Percentiles rank a stretch among this genome's conserved stretches.
phyloP scores from a whole-genome alignment of 75 land plant species.

The Adiantum capillusveneris region DNA sequence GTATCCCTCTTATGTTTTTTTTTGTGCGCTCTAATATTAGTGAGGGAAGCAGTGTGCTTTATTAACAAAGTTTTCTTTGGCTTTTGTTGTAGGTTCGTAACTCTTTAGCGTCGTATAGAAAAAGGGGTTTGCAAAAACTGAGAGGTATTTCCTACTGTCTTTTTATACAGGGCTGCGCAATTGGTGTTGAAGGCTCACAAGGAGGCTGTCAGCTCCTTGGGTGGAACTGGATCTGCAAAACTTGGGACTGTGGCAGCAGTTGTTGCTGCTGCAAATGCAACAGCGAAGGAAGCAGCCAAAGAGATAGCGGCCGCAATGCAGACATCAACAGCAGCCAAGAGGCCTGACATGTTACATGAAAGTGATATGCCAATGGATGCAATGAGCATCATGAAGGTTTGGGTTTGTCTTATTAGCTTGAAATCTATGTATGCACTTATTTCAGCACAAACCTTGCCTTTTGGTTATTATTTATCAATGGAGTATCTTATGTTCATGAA shows the following conservation, averaged over 20 bases:
- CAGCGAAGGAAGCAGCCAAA: conserved; percentile 79
- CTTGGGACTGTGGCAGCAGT: conserved; percentile 93
- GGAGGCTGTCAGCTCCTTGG: conserved; percentile 89
- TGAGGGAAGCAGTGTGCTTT: not conserved
- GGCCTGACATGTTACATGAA: conserved; percentile 26
- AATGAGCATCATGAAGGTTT: conserved; percentile 88
- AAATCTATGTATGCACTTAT: not conserved
- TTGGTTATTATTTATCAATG: too few relatives aligned
- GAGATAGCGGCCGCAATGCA: conserved; percentile 85
- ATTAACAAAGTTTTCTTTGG: not conserved
- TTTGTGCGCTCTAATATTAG: too few relatives aligned
- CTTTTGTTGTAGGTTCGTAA: too few relatives aligned
- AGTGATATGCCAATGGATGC: conserved; percentile 68
- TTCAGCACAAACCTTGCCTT: not conserved
- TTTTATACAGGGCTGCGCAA: conserved; percentile 89
- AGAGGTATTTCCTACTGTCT: too few relatives aligned
- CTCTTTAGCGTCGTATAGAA: not conserved
- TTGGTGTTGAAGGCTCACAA: conserved; percentile 88
- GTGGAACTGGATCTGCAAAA: conserved; percentile 82
- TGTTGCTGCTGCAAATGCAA: conserved; percentile 96
- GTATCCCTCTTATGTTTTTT: too few relatives aligned
- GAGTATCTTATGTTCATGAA: too few relatives aligned
- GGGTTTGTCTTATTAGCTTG: too few relatives aligned
- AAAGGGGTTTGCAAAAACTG: too few relatives aligned
- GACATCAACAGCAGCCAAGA: conserved; percentile 56